Base-by-base conservation (phyloP, 2,329 filamentous ascomycete species). In the Fonsecaea monophora region DNA sequence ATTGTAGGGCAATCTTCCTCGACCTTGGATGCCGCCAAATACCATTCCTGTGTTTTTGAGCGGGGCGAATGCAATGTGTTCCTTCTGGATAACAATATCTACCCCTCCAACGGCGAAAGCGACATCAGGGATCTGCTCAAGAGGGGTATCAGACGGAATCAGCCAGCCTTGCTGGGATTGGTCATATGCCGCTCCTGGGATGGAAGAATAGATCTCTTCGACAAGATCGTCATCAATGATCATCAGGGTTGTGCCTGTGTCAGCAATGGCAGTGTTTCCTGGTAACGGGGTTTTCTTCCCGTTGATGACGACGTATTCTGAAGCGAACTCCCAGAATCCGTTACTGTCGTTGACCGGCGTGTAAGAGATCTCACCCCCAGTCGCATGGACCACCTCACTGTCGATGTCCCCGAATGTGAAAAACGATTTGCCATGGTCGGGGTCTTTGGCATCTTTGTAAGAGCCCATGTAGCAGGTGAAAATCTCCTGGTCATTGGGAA, bases 331-430 rank as follows among this genome's bases (percentile, higher is more conserved):
- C 90, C 89, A 92, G 80, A 90, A 91, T 25, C 90, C 90, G 63
- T 87, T 77, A 1, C 82, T 84, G 65, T 84, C 87, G 77, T 92
- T 87, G 57, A 92, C 78, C 12, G 84, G 80, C 0, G 86, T 84
- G 78, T 88, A 92, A 70, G 82, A 77, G 45, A 89, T 84, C 1
- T 86, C 81, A 67, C 84, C 75, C 35, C 82, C 83, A 1, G 84
- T 83, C 3, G 81, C 80, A 62, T 80, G 82, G 56, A 90, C 81
- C 0, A 86, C 83, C n/a, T 85, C 83, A 70, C 89, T 74, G 73
- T 92, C 89, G 73, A 92, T 89, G 76, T 82, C 90, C 21, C 90
- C 90, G 70, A 92, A 92, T 1, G 90, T 92, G 79, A 90, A 92
- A 80, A 91, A 92, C 0, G 77, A 87, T 67, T 82, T 77, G 48